Percentiles rank a stretch among this genome's conserved stretches.
phyloP scores from a whole-genome alignment of 2,329 filamentous ascomycete species.

The Fusarium dimerum region DNA sequence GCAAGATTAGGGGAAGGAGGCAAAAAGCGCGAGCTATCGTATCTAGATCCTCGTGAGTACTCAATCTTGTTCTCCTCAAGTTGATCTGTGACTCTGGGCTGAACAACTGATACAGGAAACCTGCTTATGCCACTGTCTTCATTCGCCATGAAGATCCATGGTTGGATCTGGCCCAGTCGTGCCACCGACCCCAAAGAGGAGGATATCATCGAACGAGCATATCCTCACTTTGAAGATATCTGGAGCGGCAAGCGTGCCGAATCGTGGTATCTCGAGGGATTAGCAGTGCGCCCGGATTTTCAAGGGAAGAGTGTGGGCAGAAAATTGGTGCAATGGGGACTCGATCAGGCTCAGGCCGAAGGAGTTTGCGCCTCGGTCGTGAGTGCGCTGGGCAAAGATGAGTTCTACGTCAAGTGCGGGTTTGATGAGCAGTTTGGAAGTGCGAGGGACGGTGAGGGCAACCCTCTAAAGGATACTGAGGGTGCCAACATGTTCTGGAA shows the following conservation, averaged over 20 bases:
- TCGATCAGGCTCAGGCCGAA: conserved; percentile 38
- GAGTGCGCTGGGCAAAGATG: conserved; percentile 39
- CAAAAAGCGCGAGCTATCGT: conserved; percentile 6
- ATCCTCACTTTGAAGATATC: conserved; percentile 14
- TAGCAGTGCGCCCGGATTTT: conserved; percentile 41
- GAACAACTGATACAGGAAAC: conserved; percentile 9
- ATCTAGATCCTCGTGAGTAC: conserved; percentile 18
- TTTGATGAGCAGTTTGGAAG: conserved; percentile 20
- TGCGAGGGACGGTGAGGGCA: conserved; percentile 8
- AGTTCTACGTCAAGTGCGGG: conserved; percentile 35
- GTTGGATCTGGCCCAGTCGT: conserved; percentile 9
- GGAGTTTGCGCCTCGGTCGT: conserved; percentile 41
- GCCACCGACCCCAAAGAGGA: conserved; percentile 14
- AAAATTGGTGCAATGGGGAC: conserved; percentile 42
- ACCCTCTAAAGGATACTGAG: conserved; percentile 11
- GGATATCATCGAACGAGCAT: conserved; percentile 17
- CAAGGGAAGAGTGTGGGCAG: conserved; percentile 40
- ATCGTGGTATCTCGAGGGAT: conserved; percentile 39
- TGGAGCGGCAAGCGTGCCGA: conserved; percentile 23
- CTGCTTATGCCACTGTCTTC: conserved; percentile 19
- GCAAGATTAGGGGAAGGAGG: conserved; percentile 20
- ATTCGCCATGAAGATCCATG: conserved; percentile 11
- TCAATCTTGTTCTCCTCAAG: background rate
- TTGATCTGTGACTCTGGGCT: background rate
- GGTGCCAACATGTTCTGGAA: conserved; percentile 21